Evolutionary conservation across 2,329 filamentous ascomycete genomes (phyloP).

Genomic region (Penicillium sp.): DNA sequence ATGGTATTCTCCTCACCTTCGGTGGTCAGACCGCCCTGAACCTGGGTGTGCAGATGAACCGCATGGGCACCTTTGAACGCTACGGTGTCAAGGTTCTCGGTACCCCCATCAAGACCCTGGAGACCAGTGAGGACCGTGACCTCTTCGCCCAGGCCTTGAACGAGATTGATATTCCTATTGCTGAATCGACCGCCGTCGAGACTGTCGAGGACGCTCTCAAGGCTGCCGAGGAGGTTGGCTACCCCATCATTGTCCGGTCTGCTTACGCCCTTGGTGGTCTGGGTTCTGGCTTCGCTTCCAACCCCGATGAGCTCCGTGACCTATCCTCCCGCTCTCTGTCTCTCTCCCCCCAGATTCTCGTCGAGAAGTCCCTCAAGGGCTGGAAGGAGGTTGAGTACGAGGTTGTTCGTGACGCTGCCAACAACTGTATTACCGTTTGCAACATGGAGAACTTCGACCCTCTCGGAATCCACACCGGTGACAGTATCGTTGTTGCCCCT

Average conservation of each 20-base stretch:
- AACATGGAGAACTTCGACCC: conserved; percentile 99
- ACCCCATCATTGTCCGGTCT: conserved; percentile 96
- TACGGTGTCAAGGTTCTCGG: conserved; percentile 95
- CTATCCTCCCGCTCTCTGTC: conserved; percentile 90
- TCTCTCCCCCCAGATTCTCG: conserved; percentile 90
- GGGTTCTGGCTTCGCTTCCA: conserved; percentile 92
- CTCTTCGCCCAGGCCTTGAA: conserved; percentile 93
- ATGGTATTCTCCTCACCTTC: conserved; percentile 96
- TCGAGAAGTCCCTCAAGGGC: conserved; percentile 97
- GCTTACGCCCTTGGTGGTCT: conserved; percentile 95
- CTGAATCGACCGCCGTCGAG: conserved; percentile 87
- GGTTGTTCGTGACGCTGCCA: conserved; percentile 91
- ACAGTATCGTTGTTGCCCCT: conserved; percentile 96
- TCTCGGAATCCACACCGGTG: conserved; percentile 94
- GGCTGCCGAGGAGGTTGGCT: conserved; percentile 82
- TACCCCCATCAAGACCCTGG: conserved; percentile 89
- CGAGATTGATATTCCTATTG: conserved; percentile 96
- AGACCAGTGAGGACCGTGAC: conserved; percentile 93
- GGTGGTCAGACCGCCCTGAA: conserved; percentile 97
- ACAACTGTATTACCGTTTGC: conserved; percentile 99
- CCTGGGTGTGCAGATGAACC: conserved; percentile 95
- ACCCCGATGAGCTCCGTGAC: conserved; percentile 89
- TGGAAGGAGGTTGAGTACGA: conserved; percentile 99
- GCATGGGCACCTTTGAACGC: conserved; percentile 89
- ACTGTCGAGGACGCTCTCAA: conserved; percentile 89